Base-by-base conservation (phyloP, 805 yeast genomes). In the Candida sakaeoensis region DNA sequence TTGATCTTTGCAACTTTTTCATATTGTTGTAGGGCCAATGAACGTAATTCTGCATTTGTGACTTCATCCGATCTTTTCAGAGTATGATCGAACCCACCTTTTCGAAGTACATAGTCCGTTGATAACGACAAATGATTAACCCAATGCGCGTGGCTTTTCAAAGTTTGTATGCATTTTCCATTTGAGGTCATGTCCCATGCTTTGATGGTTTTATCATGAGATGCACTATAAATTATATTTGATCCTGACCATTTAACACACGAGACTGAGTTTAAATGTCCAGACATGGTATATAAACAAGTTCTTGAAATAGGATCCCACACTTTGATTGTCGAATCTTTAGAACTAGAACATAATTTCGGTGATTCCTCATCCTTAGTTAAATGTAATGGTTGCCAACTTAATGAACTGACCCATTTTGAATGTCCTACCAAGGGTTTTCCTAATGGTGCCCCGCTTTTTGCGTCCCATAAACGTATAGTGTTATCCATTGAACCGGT, bases 161-260 rank as follows among this genome's bases (percentile, higher is more conserved):
- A 67, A 2, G 88, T 80, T 57, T 85, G 87, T 24, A 85, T 70
- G 49, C 95, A 78, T 49, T 76, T 77, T 22, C 97, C 98, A 35
- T 75, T 77, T 3, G 70, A 72, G 30, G 72, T 66, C 4, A 86
- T 79, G 54, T 86, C 91, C 99, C 99, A 93, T 1, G 85, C 86
- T 60, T 82, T 84, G 48, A 93, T 83, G 4, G 96, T 85, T 57
- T 90, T 91, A 61, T 93, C 99, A 55, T 93, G 98, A 7, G 97
- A 89, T 1, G 86, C 90, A 23, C 95, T 79, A 60, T 90, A 93
- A 25, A 93, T 72, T 14, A 83, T 70, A 39, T 89, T 87, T 33
- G 79, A 68, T 2, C 99, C 99, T 42, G 96, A 86, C 99, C 99
- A 93, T 60, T 82, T 89, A n/a, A 90, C 95, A 65, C 97, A 88